These are phyloP conservation scores for Purpureocillium lavendulum DNA, from an alignment of 2,329 filamentous ascomycete species.

Conservation along the genomic window DNA sequence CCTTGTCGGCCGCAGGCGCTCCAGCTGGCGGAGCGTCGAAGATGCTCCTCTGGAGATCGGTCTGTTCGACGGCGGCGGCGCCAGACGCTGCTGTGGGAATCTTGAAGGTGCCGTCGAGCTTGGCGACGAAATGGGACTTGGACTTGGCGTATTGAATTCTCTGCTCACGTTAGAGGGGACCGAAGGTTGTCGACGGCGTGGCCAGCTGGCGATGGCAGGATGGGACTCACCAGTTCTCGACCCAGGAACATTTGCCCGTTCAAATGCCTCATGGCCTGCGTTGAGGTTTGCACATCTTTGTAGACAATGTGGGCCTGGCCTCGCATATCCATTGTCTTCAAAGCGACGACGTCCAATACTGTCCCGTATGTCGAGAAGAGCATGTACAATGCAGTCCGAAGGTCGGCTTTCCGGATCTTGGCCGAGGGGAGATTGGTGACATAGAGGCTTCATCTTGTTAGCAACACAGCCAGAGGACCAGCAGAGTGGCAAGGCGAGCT, in stretches of 20 bases:
- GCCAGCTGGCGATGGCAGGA: no score
- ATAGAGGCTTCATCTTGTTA: constrained; percentile 57
- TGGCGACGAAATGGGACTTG: constrained; percentile 80
- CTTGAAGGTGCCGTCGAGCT: constrained; percentile 85
- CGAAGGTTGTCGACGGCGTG: background rate
- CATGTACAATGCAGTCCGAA: constrained; percentile 82
- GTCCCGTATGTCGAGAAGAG: constrained; percentile 91
- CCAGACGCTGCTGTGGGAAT: constrained; percentile 48
- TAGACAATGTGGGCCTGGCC: constrained; percentile 93
- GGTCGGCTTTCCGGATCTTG: constrained; percentile 82
- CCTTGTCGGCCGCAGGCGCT: constrained; percentile 29
- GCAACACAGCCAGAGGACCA: background rate
- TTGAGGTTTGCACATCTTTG: constrained; percentile 81
- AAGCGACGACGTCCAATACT: constrained; percentile 81
- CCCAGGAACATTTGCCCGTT: constrained; percentile 84
- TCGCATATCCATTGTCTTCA: constrained; percentile 88
- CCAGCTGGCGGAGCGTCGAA: constrained; percentile 60
- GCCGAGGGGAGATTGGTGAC: constrained; percentile 76
- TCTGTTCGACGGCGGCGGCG: constrained; percentile 52
- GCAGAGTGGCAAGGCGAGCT: constrained; percentile 23
- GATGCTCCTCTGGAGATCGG: constrained; percentile 70
- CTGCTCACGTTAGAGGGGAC: constrained; percentile 34
- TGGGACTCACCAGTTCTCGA: constrained; percentile 62
- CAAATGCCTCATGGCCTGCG: constrained; percentile 83
- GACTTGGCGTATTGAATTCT: constrained; percentile 86